A percentile compares a stretch with the other conserved stretches of the same genome.
phyloP scores from a whole-genome alignment of 108 stramenopile species.

The Seminavis robusta region DNA sequence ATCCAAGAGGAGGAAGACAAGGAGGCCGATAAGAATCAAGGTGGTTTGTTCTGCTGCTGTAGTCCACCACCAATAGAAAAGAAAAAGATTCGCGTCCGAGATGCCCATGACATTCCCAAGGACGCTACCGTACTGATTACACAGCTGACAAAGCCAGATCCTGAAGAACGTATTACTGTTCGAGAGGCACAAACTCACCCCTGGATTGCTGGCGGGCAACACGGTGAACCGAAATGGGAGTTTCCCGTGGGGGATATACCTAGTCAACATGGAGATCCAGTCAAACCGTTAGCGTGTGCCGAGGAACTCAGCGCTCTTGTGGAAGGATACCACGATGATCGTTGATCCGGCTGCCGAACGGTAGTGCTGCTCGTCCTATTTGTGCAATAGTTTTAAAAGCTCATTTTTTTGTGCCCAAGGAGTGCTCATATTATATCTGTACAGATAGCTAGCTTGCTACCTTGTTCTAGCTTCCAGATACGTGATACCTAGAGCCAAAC shows the following conservation, averaged over 20 bases:
- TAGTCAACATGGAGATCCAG: conserved; percentile 45
- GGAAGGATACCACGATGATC: conserved; percentile 35
- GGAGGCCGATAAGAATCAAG: conserved; percentile 15
- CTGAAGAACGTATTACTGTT: conserved; percentile 66
- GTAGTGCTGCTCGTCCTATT: too few relatives aligned
- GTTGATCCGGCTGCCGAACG: too few relatives aligned
- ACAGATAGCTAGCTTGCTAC: too few relatives aligned
- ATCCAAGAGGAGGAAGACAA: conserved; percentile 22
- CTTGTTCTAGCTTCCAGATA: too few relatives aligned
- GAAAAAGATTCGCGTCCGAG: conserved; percentile 38
- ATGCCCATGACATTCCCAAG: conserved; percentile 48
- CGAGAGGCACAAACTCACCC: conserved; percentile 74
- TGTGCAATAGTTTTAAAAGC: too few relatives aligned
- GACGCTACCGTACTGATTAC: conserved; percentile 55
- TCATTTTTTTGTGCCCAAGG: too few relatives aligned
- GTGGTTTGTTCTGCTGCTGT: conserved; percentile 45
- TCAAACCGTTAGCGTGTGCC: conserved; percentile 63
- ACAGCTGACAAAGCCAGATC: conserved; percentile 44
- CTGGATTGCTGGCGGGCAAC: conserved; percentile 61
- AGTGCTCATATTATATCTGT: too few relatives aligned
- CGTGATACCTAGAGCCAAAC: too few relatives aligned
- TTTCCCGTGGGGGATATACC: conserved; percentile 64
- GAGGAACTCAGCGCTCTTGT: conserved; percentile 30
- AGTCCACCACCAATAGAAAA: not conserved
- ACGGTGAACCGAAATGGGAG: conserved; percentile 30